phyloP scores from a whole-genome alignment of 2,329 filamentous ascomycete species.

The Penicillium griseofulvum region DNA sequence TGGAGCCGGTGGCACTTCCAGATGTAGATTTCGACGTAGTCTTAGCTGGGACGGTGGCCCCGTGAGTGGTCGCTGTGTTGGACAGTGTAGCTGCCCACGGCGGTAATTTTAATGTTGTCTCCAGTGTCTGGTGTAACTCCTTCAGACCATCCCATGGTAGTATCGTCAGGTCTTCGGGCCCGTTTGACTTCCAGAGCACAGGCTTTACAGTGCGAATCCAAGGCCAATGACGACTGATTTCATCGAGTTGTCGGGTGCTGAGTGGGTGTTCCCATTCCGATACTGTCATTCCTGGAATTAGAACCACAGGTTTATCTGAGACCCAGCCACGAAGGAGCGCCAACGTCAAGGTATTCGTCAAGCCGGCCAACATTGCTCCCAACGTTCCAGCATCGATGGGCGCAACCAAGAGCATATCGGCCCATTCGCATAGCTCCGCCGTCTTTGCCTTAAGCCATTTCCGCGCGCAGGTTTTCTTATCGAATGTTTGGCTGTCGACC shows the following conservation, averaged over 20 bases:
- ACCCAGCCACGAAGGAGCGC: slow-evolving; percentile 85
- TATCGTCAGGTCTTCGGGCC: slow-evolving; percentile 48
- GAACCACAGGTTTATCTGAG: slow-evolving; percentile 75
- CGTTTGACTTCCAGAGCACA: slow-evolving; percentile 76
- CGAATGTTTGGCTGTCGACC: slow-evolving; percentile 39
- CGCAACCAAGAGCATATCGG: slow-evolving; percentile 78
- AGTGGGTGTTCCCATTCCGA: slow-evolving; percentile 89
- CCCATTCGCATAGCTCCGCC: slow-evolving; percentile 75
- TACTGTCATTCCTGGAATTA: slow-evolving; percentile 85
- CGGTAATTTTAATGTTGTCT: slow-evolving; percentile 29
- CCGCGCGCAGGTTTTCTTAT: slow-evolving; percentile 38
- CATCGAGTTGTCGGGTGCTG: slow-evolving; percentile 81
- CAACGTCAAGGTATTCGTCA: slow-evolving; percentile 75
- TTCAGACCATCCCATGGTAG: slow-evolving; percentile 51
- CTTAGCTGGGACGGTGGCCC: slow-evolving; percentile 6
- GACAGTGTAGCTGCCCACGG: slow-evolving; percentile 16
- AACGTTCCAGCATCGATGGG: slow-evolving; percentile 82
- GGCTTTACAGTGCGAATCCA: slow-evolving; percentile 82
- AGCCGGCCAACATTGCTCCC: slow-evolving; percentile 81
- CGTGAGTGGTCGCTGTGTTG: slow-evolving; percentile 14
- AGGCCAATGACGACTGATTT: slow-evolving; percentile 78
- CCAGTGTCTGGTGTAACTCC: slow-evolving; percentile 33
- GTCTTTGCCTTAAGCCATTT: slow-evolving; percentile 45
- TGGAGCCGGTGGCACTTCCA: slow-evolving; percentile 34
- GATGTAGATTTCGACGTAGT: slow-evolving; percentile 28